Conservation (phyloP, 345 rosid species). For the Brassica juncea region DNA sequence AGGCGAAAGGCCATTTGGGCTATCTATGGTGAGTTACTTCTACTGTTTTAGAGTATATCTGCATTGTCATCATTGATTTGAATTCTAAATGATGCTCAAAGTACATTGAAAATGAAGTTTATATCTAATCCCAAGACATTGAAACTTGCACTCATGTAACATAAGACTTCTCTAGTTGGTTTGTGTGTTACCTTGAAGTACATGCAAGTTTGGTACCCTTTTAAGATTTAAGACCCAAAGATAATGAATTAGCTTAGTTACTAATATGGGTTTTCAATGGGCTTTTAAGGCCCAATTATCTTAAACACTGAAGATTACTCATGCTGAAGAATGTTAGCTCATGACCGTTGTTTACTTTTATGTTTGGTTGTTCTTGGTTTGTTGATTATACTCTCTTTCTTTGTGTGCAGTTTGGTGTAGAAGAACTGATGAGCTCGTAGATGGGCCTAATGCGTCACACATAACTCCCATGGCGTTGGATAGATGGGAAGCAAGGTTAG, state of each 20-base stretch:
- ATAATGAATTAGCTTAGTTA: neutral
- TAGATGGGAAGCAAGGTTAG: conserved; percentile 85
- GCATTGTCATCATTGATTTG: neutral
- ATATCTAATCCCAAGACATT: neutral
- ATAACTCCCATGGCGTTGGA: conserved; percentile 84
- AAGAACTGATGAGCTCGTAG: conserved; percentile 81
- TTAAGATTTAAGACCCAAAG: conserved; percentile 8
- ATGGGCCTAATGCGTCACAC: conserved; percentile 84
- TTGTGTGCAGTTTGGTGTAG: conserved; percentile 62
- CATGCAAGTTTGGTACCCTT: conserved; percentile 9
- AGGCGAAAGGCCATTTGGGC: conserved; percentile 78
- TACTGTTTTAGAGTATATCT: neutral
- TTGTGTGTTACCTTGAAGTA: neutral
- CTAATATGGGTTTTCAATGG: conserved; percentile 12
- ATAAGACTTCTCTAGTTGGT: neutral
- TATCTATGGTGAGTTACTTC: conserved; percentile 57
- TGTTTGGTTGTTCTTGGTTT: neutral
- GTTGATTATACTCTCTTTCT: neutral
- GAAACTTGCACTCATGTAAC: conserved; percentile 1
- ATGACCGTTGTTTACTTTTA: neutral
- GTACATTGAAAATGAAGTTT: neutral
- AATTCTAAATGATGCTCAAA: neutral
- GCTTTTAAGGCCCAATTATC: conserved; percentile 22
- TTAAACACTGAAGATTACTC: neutral
- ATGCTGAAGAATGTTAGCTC: neutral